A percentile compares a stretch with the other conserved stretches of the same genome.
Evolutionary conservation across 2,329 filamentous ascomycete genomes (phyloP).

Genomic region (Sporothrix pseudoabietina): DNA sequence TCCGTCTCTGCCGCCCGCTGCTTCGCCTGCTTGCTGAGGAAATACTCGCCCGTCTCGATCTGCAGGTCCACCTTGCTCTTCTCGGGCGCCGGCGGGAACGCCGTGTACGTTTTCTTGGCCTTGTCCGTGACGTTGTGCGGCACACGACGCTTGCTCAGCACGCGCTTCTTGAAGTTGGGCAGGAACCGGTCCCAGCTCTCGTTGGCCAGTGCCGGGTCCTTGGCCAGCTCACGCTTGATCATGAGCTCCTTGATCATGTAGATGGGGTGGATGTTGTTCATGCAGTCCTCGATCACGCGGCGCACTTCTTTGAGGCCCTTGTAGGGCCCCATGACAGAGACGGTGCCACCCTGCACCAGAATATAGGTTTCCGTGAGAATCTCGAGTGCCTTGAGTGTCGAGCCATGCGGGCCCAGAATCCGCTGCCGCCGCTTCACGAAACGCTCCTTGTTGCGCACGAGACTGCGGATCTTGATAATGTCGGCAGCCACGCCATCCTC

Average conservation of each 20-base stretch:
- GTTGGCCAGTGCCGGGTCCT: conserved; percentile 77
- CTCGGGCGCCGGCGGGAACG: conserved; percentile 93
- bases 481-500: conserved; percentile 80
- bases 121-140: conserved; percentile 91
- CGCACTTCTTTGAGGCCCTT: conserved; percentile 93
- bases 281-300: conserved; percentile 88
- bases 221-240: conserved; percentile 79
- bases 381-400: conserved; percentile 91
- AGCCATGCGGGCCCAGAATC: conserved; percentile 87
- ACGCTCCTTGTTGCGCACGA: conserved; percentile 90
- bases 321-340: conserved; percentile 84
- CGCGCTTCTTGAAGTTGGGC: conserved; percentile 95
- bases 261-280: conserved; percentile 96
- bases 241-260: conserved; percentile 76
- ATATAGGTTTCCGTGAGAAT: conserved; percentile 90
- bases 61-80: conserved; percentile 99
- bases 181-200: conserved; percentile 97
- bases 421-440: conserved; percentile 94
- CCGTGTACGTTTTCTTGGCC: conserved; percentile 90
- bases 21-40: conserved; percentile 89
- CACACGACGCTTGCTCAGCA: conserved; percentile 77
- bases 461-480: conserved; percentile 89
- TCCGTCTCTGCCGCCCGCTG: conserved; percentile 79
- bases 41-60: conserved; percentile 98
- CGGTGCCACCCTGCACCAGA: conserved; percentile 94